phyloP scores from a whole-genome alignment of 495 filamentous ascomycete genomes.

The Talaromyces wortmannii region DNA sequence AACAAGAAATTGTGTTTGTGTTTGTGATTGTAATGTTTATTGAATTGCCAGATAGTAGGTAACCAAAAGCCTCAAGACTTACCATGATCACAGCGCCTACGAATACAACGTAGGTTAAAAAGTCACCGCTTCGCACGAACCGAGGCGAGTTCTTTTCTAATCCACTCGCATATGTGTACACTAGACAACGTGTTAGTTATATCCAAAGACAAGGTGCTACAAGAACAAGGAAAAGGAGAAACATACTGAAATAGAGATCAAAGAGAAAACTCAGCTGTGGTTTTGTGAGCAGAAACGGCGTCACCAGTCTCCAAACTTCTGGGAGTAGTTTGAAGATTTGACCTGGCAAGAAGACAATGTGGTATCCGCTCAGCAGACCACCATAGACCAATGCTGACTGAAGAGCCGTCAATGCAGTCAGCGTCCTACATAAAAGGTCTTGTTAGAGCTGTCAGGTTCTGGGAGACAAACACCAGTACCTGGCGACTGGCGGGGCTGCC shows the following conservation, averaged over 20 bases:
- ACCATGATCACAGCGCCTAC: constrained; percentile 53
- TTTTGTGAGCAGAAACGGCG: constrained; percentile 67
- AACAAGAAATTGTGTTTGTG: constrained; percentile 3
- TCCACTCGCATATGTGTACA: constrained; percentile 59
- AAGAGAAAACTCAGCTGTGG: constrained; percentile 58
- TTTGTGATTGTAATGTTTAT: not conserved
- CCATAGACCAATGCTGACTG: constrained; percentile 56
- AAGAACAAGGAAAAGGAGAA: not conserved
- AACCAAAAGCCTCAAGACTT: constrained; percentile 28
- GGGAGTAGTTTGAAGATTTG: constrained; percentile 58
- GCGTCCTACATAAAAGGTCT: constrained; percentile 48
- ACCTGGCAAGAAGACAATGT: constrained; percentile 51
- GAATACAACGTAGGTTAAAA: constrained; percentile 61
- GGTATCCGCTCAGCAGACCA: constrained; percentile 44
- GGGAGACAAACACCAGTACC: constrained; percentile 36
- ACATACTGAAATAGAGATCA: constrained; percentile 77
- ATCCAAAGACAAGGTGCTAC: not conserved
- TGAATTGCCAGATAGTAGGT: not conserved
- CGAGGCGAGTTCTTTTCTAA: constrained; percentile 55
- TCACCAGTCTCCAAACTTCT: constrained; percentile 60
- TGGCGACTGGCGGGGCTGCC: constrained; percentile 61
- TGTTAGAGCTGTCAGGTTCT: constrained; percentile 25
- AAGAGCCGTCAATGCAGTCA: constrained; percentile 60
- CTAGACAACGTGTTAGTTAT: constrained; percentile 28
- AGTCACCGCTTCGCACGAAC: constrained; percentile 59